Percentiles rank a stretch among this genome's conserved stretches.
phyloP scores from a whole-genome alignment of 352 stramenopile species.

The Phytophthora sojae region DNA sequence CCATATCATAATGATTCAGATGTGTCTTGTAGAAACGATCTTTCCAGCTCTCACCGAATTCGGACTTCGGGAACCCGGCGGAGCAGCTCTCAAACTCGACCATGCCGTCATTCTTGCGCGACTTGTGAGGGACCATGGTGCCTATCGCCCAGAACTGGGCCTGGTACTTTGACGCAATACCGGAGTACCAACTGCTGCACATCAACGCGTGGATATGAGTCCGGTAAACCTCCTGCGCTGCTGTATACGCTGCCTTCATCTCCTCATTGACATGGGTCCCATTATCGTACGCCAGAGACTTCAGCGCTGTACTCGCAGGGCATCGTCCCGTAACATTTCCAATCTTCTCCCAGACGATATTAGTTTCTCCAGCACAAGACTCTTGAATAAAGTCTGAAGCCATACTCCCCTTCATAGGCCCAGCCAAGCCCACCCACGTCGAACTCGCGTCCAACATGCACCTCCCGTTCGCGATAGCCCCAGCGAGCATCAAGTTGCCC shows the following conservation, averaged over 20 bases:
- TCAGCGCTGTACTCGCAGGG: slow-evolving; percentile 31
- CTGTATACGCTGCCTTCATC: slow-evolving; percentile 32
- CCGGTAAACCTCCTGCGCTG: slow-evolving; percentile 33
- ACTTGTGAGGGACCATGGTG: slow-evolving; percentile 37
- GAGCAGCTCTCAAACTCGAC: slow-evolving; percentile 58
- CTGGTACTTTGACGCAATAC: slow-evolving; percentile 41
- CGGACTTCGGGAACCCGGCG: slow-evolving; percentile 29
- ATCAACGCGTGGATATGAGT: slow-evolving; percentile 36
- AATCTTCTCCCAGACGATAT: slow-evolving; percentile 23
- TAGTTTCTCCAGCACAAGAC: slow-evolving; percentile 21
- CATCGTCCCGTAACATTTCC: slow-evolving; percentile 26
- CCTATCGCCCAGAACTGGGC: slow-evolving; percentile 25
- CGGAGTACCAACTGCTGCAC: slow-evolving; percentile 40
- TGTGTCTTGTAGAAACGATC: slow-evolving; percentile 51
- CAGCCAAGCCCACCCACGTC: slow-evolving; percentile 41
- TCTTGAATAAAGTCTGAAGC: slow-evolving; percentile 28
- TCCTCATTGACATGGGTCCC: slow-evolving; percentile 22
- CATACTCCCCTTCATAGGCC: slow-evolving; percentile 33
- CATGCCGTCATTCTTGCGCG: slow-evolving; percentile 40
- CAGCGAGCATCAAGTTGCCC: slow-evolving; percentile 32
- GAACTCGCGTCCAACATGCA: slow-evolving; percentile 35
- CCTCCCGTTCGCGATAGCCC: slow-evolving; percentile 25
- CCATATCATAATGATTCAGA: slow-evolving; percentile 59
- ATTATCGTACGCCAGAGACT: slow-evolving; percentile 43
- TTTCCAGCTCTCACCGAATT: slow-evolving; percentile 42